Conservation (phyloP, 345 rosid species). For the Hevea brasiliensis region DNA sequence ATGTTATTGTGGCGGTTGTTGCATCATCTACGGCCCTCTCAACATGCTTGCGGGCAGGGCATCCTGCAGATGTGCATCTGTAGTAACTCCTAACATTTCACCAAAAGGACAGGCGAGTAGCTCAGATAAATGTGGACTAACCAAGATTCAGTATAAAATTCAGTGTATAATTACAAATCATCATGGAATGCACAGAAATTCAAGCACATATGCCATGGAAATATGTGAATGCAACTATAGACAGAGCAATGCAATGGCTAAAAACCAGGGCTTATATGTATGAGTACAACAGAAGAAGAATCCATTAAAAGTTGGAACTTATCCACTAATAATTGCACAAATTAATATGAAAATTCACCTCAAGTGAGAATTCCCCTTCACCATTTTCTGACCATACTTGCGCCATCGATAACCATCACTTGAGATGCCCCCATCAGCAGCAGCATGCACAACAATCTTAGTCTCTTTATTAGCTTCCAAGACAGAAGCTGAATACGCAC, state of each 20-base stretch:
- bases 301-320: background rate
- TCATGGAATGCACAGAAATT: background rate
- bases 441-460: constrained; percentile 9
- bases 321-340: background rate
- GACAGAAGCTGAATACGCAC: background rate
- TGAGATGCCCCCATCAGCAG: constrained; percentile 20
- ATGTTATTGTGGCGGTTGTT: constrained; percentile 7
- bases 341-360: constrained; percentile 13
- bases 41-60: constrained; percentile 32
- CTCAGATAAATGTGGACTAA: background rate
- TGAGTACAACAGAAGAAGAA: background rate
- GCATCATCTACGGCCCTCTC: constrained; percentile 23
- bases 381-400: constrained; percentile 33
- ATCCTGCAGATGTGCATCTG: constrained; percentile 31
- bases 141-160: background rate
- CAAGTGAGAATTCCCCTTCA: constrained; percentile 25
- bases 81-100: constrained; percentile 30
- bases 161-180: background rate
- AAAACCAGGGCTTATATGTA: background rate
- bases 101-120: background rate
- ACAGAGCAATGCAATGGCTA: background rate
- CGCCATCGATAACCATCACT: constrained; percentile 31
- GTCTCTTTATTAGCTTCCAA: constrained; percentile 16
- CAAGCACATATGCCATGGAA: background rate
- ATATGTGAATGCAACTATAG: background rate